Percentiles rank a stretch among this genome's conserved stretches.
These are phyloP conservation scores for Viola odorata DNA, from an alignment of 345 rosid genomes.

Conservation along the genomic window DNA sequence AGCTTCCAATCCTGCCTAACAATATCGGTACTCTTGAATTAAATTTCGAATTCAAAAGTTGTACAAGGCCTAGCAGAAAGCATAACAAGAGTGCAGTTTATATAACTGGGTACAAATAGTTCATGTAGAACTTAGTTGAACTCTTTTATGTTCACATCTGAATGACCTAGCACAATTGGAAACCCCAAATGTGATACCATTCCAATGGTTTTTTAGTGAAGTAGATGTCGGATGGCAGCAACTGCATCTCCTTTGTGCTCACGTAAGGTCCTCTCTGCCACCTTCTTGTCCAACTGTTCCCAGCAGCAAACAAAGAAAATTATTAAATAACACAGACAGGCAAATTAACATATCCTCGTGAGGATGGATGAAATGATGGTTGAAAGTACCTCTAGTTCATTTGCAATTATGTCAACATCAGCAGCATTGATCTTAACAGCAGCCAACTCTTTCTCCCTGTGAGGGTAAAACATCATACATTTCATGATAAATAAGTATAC, in stretches of 20 bases:
- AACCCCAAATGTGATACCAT: neutral
- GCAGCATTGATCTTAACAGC: slow-evolving; percentile 91
- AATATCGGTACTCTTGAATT: too few relatives aligned
- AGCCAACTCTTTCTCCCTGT: slow-evolving; percentile 95
- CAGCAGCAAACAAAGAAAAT: slow-evolving; percentile 5
- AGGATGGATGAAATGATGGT: neutral
- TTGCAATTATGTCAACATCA: slow-evolving; percentile 83
- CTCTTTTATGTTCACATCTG: too few relatives aligned
- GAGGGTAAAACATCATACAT: neutral
- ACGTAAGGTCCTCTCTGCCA: slow-evolving; percentile 85
- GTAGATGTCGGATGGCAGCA: slow-evolving; percentile 78
- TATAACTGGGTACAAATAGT: too few relatives aligned
- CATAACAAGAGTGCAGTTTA: too few relatives aligned
- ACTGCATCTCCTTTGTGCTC: slow-evolving; percentile 98
- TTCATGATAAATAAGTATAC: neutral
- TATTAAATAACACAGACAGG: slow-evolving; percentile 11
- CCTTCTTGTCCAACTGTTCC: slow-evolving; percentile 70
- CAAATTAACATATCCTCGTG: neutral
- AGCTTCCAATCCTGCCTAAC: too few relatives aligned
- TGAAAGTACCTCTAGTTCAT: slow-evolving; percentile 77
- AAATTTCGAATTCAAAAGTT: too few relatives aligned
- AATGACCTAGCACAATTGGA: too few relatives aligned
- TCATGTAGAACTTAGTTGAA: too few relatives aligned
- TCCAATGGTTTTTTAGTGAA: slow-evolving; percentile 28
- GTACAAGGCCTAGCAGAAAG: too few relatives aligned